Evolutionary conservation across 139 green algal genomes (phyloP).

Genomic region (Pseudopediastrum boryanum): DNA sequence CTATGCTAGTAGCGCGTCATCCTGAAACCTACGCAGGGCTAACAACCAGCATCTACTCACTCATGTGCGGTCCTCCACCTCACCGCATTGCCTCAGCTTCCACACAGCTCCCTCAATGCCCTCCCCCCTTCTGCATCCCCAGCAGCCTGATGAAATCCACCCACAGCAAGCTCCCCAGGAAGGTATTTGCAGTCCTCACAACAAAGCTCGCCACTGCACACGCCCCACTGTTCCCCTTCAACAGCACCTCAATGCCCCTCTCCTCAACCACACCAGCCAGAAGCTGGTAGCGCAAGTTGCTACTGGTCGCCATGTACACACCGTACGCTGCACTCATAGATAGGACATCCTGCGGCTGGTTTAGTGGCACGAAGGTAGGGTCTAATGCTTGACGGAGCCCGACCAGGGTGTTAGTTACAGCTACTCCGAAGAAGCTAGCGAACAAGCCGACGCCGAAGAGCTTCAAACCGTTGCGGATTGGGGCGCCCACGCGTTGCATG

Average conservation of each 20-base stretch:
- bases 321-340: slow-evolving; percentile 85
- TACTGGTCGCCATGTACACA: slow-evolving; percentile 93
- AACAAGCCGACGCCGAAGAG: slow-evolving; percentile 88
- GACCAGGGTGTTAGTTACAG: slow-evolving; percentile 88
- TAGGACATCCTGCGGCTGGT: slow-evolving; percentile 84
- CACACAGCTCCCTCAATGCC: not conserved
- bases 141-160: slow-evolving; percentile 87
- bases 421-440: slow-evolving; percentile 76
- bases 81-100: no score
- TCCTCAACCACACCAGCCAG: slow-evolving; percentile 94
- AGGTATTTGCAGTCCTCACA: slow-evolving; percentile 88
- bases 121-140: slow-evolving; percentile 66
- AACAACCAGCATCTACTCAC: no score
- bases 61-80: no score
- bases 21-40: no score
- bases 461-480: slow-evolving; percentile 90
- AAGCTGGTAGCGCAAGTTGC: slow-evolving; percentile 91
- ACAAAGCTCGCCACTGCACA: slow-evolving; percentile 82
- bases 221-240: slow-evolving; percentile 67
- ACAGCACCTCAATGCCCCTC: slow-evolving; percentile 88
- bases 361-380: slow-evolving; percentile 67
- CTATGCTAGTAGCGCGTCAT: no score
- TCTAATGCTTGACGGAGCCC: slow-evolving; percentile 70
- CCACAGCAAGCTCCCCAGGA: slow-evolving; percentile 92
- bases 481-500: slow-evolving; percentile 76